Base-by-base conservation (phyloP, 2,329 filamentous ascomycete species). In the Aspergillus calidoustus region DNA sequence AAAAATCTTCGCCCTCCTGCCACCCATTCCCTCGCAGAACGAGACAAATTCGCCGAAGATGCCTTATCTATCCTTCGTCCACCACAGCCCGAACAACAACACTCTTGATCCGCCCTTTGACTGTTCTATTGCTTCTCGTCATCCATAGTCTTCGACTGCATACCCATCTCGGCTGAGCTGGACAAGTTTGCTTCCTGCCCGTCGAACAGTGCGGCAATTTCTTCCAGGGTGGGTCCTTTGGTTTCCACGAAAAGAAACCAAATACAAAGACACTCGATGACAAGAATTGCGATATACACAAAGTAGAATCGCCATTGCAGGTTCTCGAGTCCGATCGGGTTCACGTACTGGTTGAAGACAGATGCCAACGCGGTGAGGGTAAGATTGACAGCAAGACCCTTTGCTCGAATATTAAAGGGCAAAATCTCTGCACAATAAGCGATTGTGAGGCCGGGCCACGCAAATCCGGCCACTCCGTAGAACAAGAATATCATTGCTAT, bases 371-470 rank as follows among this genome's bases (percentile, higher is more conserved):
- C 17, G 4, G n/a, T 48, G 11, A 51, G 55, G 62, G 57, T 47
- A 70, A 62, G 53, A 68, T 73, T 72, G 54, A 77, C 66, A 0
- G 72, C 74, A 53, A 83, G 72, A 49, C 81, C 81, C 71, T 82
- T 82, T 60, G 80, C 80, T 56, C 82, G 80, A 57, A 83, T 79
- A 61, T 77, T 77, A 73, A 80, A 84, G 4, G 81, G 81, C 60
- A 82, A 69, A 63, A 84, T 82, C 64, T 84, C 81, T 56, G 79
- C 77, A 3, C 78, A 77, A 71, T 83, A 79, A 3, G 72, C 71
- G 9, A 76, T 70, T 17, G 78, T 67, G 19, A 79, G 65, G 5
- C 53, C 49, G 0, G 57, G 51, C 61, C 57, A 63, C n/a, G 61
- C 70, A 19, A 59, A 50, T 59, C 43, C 66, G 59, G 11, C 61